Conservation (phyloP, 2,329 filamentous ascomycete species). For the Cytospora piceicola region DNA sequence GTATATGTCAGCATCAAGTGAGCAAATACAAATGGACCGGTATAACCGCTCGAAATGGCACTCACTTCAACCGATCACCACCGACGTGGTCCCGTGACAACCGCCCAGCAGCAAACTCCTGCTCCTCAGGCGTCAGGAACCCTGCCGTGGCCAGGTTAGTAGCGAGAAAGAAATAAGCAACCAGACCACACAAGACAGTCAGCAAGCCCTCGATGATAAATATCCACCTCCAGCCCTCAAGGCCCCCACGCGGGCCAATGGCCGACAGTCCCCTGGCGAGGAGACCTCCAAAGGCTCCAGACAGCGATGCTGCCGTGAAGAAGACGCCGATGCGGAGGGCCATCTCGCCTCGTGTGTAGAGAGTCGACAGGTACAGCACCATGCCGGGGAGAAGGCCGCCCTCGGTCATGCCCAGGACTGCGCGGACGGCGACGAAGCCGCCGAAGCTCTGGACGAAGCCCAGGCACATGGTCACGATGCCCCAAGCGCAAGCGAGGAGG, state of each 20-base stretch:
- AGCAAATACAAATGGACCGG: neutral
- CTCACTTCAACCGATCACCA: conserved; percentile 42
- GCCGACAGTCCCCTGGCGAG: conserved; percentile 63
- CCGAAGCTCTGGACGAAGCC: conserved; percentile 57
- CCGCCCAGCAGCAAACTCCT: conserved; percentile 51
- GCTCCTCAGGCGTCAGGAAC: conserved; percentile 59
- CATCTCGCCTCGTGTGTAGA: conserved; percentile 64
- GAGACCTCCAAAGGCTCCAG: conserved; percentile 66
- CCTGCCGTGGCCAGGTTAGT: conserved; percentile 57
- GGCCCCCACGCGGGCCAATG: conserved; percentile 58
- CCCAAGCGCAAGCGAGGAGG: conserved; percentile 60
- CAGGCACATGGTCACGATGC: conserved; percentile 60
- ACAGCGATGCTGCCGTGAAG: conserved; percentile 68
- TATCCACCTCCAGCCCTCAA: conserved; percentile 65
- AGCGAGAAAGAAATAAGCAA: conserved; percentile 59
- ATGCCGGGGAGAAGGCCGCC: conserved; percentile 70
- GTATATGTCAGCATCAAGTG: conserved; percentile 1
- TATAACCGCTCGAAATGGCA: neutral
- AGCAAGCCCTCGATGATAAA: conserved; percentile 63
- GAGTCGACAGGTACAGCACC: conserved; percentile 66
- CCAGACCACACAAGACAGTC: conserved; percentile 56
- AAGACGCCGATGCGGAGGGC: conserved; percentile 68
- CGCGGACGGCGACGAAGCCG: conserved; percentile 64
- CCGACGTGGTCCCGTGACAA: conserved; percentile 43
- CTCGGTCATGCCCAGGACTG: conserved; percentile 65